Evolutionary conservation across 2,329 filamentous ascomycete species (phyloP), one percentile per base, ranked within the genome.

Genomic region (Xylariaceae sp.): DNA sequence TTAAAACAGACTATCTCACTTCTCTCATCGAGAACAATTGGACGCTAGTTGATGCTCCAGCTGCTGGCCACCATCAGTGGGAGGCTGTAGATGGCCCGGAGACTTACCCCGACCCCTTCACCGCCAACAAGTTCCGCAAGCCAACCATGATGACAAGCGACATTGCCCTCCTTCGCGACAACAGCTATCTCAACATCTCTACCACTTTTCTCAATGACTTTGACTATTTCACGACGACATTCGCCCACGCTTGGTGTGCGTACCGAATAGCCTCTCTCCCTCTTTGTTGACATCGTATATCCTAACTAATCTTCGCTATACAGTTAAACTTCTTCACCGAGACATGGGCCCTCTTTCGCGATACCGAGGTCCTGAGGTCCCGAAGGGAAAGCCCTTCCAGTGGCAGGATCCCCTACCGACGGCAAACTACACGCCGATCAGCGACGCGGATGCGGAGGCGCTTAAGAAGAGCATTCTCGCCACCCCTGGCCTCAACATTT

Each of bases 21-120:
- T 88, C 88, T 71, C 80, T 91, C 34, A 88, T 87, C 79, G 84
- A 84, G 72, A 88, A 81, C 70, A 86, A 90, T 55, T 91, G 87
- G 87, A 85, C 88, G 72, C 77, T 85, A 37, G 81, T 79, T 64
- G 88, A 88, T 80, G 84, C 80, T 63, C 88, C 88, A 37, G 87
- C 84, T 39, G 29, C 42, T 58, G 88, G 87, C 64, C 86, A 85
- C 59, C 81, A 86, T 73, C 88, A 91, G 72, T 91, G 84, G 82
- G 81, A 84, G 30, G 87, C 88, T 50, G 85, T 88, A 78, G 78
- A 81, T 61, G 79, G 78, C 53, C 83, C 84, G 39, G 69, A 72
- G 40, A 77, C 85, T 70, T 86, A 89, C 62, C 88, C 88, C 12
- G 81, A 90, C 66, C 81, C 88, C 29, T 88, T 76, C 64, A 85